Conservation (phyloP, 257 asterid species). For the Solanum habrochaites region DNA sequence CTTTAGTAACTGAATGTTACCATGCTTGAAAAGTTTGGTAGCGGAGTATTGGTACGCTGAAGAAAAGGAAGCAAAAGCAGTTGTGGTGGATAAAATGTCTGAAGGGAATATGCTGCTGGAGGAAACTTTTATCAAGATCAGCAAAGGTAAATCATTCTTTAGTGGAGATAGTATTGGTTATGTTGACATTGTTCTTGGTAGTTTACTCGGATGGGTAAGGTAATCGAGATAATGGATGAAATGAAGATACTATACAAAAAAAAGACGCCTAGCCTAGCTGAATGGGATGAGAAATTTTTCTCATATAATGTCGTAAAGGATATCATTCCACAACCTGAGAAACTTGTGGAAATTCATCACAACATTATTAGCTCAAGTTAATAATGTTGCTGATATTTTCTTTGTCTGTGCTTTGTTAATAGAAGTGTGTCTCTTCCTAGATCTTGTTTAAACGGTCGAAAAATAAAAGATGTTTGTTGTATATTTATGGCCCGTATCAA, state of each 20-base stretch:
- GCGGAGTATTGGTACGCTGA: not conserved
- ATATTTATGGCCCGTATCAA: not conserved
- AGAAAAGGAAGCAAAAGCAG: slow-evolving; percentile 12
- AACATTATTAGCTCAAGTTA: not conserved
- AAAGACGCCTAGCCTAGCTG: slow-evolving; percentile 13
- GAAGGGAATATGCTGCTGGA: slow-evolving; percentile 20
- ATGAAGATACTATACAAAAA: slow-evolving; percentile 8
- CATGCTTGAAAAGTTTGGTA: not conserved
- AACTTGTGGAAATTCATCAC: not conserved
- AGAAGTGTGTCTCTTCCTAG: too few species aligned
- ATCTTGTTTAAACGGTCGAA: too few species aligned
- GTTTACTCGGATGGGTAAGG: slow-evolving; percentile 15
- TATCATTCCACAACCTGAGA: not conserved
- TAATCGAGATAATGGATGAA: not conserved
- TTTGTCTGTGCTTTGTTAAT: not conserved
- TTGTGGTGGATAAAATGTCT: slow-evolving; percentile 2
- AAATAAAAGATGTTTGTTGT: not conserved
- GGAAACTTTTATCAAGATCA: slow-evolving; percentile 17
- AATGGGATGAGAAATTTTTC: not conserved
- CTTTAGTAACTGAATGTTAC: not conserved
- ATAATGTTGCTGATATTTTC: not conserved
- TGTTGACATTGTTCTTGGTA: slow-evolving; percentile 23
- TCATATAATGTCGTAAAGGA: not conserved
- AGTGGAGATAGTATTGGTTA: slow-evolving; percentile 29
- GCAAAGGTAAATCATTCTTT: slow-evolving; percentile 19